A percentile compares a stretch with the other conserved stretches of the same genome.
phyloP scores from a whole-genome alignment of 345 rosid genomes.

The Limnanthes douglasii region DNA sequence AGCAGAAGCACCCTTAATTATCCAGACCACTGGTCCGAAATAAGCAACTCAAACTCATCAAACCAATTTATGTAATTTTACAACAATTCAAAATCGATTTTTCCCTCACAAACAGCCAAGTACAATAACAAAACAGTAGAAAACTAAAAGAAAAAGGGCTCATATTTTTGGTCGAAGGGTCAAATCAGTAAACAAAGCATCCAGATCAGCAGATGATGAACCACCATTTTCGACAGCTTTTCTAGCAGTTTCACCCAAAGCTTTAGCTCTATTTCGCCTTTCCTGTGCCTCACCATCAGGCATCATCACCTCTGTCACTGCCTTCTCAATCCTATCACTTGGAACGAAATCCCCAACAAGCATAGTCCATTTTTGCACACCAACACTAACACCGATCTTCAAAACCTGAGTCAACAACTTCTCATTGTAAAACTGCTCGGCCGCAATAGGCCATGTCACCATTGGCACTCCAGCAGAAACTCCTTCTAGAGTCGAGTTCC shows the following conservation, averaged over 20 bases:
- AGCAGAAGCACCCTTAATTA: no score
- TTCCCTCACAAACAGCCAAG: no score
- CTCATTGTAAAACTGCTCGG: conserved; percentile 43
- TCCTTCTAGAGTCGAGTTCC: conserved; percentile 46
- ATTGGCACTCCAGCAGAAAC: conserved; percentile 33
- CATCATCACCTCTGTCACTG: conserved; percentile 22
- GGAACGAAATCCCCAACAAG: conserved; percentile 12
- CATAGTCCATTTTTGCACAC: conserved; percentile 16
- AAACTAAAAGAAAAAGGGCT: no score
- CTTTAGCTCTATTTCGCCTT: conserved; percentile 10
- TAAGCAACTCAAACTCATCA: no score
- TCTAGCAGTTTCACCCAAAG: conserved; percentile 13
- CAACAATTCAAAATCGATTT: conserved; percentile 10
- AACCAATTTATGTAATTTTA: no score
- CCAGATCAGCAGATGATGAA: conserved; percentile 17
- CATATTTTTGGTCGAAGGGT: no score
- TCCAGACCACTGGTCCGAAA: no score
- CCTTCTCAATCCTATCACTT: conserved; percentile 20
- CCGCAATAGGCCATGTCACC: conserved; percentile 32
- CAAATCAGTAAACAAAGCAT: conserved; percentile 11
- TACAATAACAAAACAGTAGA: no score
- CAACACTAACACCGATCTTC: conserved; percentile 21
- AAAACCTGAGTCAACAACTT: conserved; percentile 26
- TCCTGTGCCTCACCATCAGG: conserved; percentile 16
- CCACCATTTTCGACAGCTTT: conserved; percentile 17